Evolutionary conservation across 148 eudicot genomes (phyloP), one percentile per base, ranked within the genome.

Genomic region (Vaccinium corymbosum): DNA sequence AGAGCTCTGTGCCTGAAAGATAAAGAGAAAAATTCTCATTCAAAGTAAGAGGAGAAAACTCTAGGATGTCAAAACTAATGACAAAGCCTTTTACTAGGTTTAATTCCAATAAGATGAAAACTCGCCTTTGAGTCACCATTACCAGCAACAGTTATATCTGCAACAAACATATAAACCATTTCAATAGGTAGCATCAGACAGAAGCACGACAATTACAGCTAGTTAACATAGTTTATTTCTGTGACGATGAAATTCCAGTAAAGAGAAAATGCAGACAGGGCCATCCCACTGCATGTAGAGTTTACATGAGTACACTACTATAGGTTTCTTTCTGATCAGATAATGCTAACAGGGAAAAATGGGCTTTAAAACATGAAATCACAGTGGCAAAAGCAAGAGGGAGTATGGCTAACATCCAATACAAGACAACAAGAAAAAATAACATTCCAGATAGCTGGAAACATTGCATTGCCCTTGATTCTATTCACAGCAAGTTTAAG

Each of bases 1-100:
- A 27, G 86, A 81, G 57, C 86, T 88, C 82, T 93, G 90, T 17
- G 80, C 90, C 98, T 95, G 78, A 79, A 62, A 59, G 51, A 81
- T 4, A 38, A 29, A 46, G 25, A 29, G 20, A 71, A 80, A 52
- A 29, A 49, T 4, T 13, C 51, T 22, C n/a, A 19, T 52, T 72
- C 51, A 50, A 1, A 68, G 27, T 25, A 48, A 32, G 20, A 53
- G 19, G 75, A 10, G 32, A 79, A 25, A 81, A 64, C 15, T 32
- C 4, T 20, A 62, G 56, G 6, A 64, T 46, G 20, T 62, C 15
- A 81, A 59, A 62, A 66, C n/a, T 62, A 64, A 64, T 38, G 19
- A 64, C 38, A 81, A 15, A 17, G 62, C 64, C 78, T 82, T 68
- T 16, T n/a, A 71, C 78, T 52, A 72, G 76, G 49, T 48, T 53